Evolutionary conservation across 2,329 filamentous ascomycete species (phyloP).

Genomic region (Bertia moriformis): DNA sequence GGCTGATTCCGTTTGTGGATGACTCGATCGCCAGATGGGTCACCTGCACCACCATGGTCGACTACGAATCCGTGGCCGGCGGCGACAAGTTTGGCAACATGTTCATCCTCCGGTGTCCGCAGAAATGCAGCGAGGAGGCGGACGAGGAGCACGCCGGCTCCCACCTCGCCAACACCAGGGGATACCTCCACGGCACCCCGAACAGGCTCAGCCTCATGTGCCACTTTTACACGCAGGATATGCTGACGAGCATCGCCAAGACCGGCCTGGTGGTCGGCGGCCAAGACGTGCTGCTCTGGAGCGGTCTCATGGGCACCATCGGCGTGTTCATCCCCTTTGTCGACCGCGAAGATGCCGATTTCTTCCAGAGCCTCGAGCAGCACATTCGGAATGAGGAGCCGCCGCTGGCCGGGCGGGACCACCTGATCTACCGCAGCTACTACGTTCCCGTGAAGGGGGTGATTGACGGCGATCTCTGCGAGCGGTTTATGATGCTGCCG

Average conservation of each 20-base stretch:
- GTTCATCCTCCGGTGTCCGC: conserved; percentile 77
- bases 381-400: conserved; percentile 77
- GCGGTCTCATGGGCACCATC: conserved; percentile 83
- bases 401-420: conserved; percentile 79
- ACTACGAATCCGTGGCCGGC: conserved; percentile 89
- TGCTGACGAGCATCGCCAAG: conserved; percentile 81
- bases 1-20: conserved; percentile 82
- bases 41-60: conserved; percentile 80
- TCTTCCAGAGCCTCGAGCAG: conserved; percentile 87
- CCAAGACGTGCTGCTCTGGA: conserved; percentile 83
- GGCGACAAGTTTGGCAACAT: conserved; percentile 97
- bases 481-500: conserved; percentile 71
- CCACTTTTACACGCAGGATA: conserved; percentile 83
- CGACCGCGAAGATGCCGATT: conserved; percentile 84
- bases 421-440: conserved; percentile 88
- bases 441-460: conserved; percentile 93
- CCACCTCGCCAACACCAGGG: conserved; percentile 77
- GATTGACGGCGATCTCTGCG: conserved; percentile 92
- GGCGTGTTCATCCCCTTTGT: conserved; percentile 87
- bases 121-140: conserved; percentile 73
- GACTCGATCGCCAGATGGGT: conserved; percentile 84
- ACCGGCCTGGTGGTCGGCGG: conserved; percentile 81
- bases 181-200: conserved; percentile 78
- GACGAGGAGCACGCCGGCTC: conserved; percentile 85
- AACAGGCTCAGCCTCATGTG: conserved; percentile 73